Conservation (phyloP, 1,139 yeast species). For the Pichia sp. region DNA sequence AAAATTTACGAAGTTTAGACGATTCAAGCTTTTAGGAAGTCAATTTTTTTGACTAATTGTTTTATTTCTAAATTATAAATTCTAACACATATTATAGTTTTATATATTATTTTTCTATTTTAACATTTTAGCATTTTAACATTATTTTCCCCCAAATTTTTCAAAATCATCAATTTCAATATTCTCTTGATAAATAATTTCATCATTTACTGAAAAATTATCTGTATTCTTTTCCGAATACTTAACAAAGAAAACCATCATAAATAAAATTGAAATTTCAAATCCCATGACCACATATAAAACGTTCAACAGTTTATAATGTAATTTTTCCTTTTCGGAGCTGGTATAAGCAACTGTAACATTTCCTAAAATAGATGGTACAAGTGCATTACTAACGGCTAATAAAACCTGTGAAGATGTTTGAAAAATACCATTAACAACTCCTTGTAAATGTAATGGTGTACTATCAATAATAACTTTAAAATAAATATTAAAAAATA, state of each 20-base stretch:
- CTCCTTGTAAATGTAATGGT: conserved; percentile 31
- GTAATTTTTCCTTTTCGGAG: background rate
- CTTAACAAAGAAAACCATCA: background rate
- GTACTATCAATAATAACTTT: conserved; percentile 27
- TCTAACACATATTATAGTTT: too few relatives aligned
- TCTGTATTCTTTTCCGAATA: background rate
- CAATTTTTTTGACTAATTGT: too few relatives aligned
- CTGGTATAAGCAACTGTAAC: too few relatives aligned
- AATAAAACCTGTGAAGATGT: conserved; percentile 29
- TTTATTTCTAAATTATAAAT: too few relatives aligned
- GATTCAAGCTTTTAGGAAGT: too few relatives aligned
- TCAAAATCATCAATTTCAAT: too few relatives aligned
- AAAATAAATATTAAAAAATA: conserved; percentile 20
- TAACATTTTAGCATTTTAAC: too few relatives aligned
- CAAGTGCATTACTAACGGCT: conserved; percentile 25
- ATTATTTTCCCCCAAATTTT: too few relatives aligned
- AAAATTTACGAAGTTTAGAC: too few relatives aligned
- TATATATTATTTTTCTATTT: too few relatives aligned
- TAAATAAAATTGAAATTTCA: background rate
- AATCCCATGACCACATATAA: background rate
- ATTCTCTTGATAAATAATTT: too few relatives aligned
- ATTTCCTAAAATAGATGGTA: conserved; percentile 26
- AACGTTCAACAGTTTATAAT: background rate
- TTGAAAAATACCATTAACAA: conserved; percentile 29
- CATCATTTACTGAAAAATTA: background rate